Percentiles rank a stretch among this genome's conserved stretches.
phyloP scores from a whole-genome alignment of 2,329 filamentous ascomycete species.

The Aspergillus chevalieri region DNA sequence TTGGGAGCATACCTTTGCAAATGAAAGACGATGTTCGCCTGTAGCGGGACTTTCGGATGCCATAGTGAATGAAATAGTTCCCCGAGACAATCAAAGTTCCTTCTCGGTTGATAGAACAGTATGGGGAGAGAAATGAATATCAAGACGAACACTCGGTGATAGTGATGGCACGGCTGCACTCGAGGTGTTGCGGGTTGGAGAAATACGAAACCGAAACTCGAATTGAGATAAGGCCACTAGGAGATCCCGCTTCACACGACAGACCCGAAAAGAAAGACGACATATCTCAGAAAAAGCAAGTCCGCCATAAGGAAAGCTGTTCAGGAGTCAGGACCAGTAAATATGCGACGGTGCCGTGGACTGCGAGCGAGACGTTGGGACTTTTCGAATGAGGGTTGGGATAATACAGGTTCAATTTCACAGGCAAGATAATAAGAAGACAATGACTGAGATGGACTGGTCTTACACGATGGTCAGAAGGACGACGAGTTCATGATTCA shows the following conservation, averaged over 20 bases:
- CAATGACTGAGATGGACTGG: slow-evolving; percentile 4
- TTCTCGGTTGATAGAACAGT: slow-evolving; percentile 8
- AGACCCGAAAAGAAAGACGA: slow-evolving; percentile 38
- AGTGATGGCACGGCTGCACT: slow-evolving; percentile 14
- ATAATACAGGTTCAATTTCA: not conserved
- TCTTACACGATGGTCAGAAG: slow-evolving; percentile 21
- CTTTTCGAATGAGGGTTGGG: not conserved
- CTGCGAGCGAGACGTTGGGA: not conserved
- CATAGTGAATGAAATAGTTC: slow-evolving; percentile 19
- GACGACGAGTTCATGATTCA: slow-evolving; percentile 13
- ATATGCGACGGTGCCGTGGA: not conserved
- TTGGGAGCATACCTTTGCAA: slow-evolving; percentile 61
- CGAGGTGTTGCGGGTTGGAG: slow-evolving; percentile 18
- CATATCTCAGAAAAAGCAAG: slow-evolving; percentile 39
- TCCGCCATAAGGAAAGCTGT: slow-evolving; percentile 37
- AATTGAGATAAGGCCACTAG: slow-evolving; percentile 32
- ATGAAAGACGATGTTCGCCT: slow-evolving; percentile 50
- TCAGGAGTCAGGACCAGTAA: slow-evolving; percentile 15
- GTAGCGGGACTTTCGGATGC: slow-evolving; percentile 23
- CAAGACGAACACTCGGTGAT: slow-evolving; percentile 11
- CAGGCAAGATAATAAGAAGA: not conserved
- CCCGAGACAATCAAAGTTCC: slow-evolving; percentile 5
- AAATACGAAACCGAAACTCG: slow-evolving; percentile 22
- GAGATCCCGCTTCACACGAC: slow-evolving; percentile 35
- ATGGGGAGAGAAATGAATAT: slow-evolving; percentile 9